Evolutionary conservation across 1,284 basidiomycete genomes (phyloP), one percentile per base, ranked within the genome.

Genomic region (Paramarasmius palmivorus): DNA sequence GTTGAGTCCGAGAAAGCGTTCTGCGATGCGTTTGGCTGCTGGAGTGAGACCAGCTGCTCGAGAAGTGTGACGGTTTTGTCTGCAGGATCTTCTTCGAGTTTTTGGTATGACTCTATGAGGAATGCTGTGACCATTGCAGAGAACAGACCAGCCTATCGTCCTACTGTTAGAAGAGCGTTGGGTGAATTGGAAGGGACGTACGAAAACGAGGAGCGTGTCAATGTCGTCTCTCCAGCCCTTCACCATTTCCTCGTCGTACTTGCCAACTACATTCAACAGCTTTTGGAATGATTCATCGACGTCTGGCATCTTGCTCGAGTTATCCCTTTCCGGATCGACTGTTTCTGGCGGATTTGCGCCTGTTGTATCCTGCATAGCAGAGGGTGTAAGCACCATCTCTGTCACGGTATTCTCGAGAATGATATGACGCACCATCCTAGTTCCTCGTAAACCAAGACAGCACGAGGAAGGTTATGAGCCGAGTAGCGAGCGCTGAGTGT

Each of bases 81-180:
- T 7, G 12, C 19, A 12, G 46, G 52, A n/a, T 49, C 38, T 23
- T 42, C 46, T 23, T 22, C 22, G 4, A 54, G 29, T 36, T 22
- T 40, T 35, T 54, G n/a, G 32, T 54, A 54, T 15, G 34, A 38
- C 35, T 54, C 52, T 4, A 49, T 48, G 38, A 41, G 23, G 29
- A 54, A 54, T 14, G 46, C 52, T 12, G 52, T 54, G 5, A 49
- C 19, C 10, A 49, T 38, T 1, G 44, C 52, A 15, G 52, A 49
- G 25, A 49, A 54, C 3, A 49, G 47, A 23, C 23, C 22, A 4
- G 36, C 36, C 47, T 49, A 40, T 17, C 10, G 10, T 26, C 15
- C 20, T 12, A 32, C 9, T 36, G 32, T 9, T n/a, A 25, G 42
- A n/a, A n/a, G n/a, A n/a, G n/a, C n/a, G n/a, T 4, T n/a, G 35